Base-by-base conservation (phyloP, 2,329 filamentous ascomycete species). In the Fusarium papillatum region DNA sequence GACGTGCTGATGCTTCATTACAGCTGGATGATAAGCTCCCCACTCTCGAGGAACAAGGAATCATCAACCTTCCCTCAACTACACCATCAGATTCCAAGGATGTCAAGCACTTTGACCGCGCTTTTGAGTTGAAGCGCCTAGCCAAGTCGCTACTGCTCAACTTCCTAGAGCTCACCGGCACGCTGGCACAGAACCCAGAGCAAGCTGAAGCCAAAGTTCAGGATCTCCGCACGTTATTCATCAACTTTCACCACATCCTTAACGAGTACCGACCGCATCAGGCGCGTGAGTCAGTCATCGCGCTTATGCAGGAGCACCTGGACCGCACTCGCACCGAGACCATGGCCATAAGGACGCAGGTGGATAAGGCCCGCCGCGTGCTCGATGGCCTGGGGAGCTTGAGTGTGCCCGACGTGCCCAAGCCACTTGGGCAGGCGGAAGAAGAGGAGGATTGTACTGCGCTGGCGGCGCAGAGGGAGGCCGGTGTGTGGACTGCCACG, bases 181-280 rank as follows among this genome's bases (percentile, higher is more conserved):
- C 73, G 26, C 75, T 83, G 41, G 78, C 79, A 16, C 72, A 74
- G 22, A 78, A 76, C 29, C 82, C 84, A 1, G 57, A 78, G 50
- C 78, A 93, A 82, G 93, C 92, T 64, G 87, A 90, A 31, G 89
- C 91, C 50, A 98, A 98, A 82, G 89, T 96, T 57, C 88, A 91
- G 55, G 94, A 98, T 82, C 85, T 99, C 38, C 90, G 94, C 79
- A 95, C 93, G 19, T 86, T 98, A 34, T 93, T 98, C 74, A 93
- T 96, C 83, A 98, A 98, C 83, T 94, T 97, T 80, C 95, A 98
- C 84, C 95, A 97, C 80, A 89, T 98, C 66, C 92, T 98, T 76
- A 99, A 99, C 83, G 93, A 98, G 83, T 98, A 98, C 85, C 90
- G 96, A 38, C 96, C 96, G 13, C 96, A 98, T 82, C 96, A 98